Percentiles rank a stretch among this genome's conserved stretches.
phyloP scores from a whole-genome alignment of 257 asterid species.

The Solanum stenotomum region DNA sequence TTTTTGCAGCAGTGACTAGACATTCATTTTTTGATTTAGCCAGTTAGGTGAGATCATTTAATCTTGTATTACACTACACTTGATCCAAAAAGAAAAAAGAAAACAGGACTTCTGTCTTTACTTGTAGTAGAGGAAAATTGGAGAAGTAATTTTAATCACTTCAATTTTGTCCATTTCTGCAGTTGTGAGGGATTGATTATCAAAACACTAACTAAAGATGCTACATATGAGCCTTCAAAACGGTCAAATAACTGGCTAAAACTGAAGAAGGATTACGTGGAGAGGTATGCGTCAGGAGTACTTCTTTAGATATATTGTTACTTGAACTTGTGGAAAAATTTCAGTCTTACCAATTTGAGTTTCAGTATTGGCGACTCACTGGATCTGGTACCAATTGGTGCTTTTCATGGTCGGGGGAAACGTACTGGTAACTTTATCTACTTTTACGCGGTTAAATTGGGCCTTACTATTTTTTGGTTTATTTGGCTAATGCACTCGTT shows the following conservation, averaged over 20 bases:
- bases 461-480: background rate
- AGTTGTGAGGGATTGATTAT: conserved; percentile 93
- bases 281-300: conserved; percentile 35
- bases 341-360: background rate
- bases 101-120: background rate
- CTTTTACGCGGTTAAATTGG: background rate
- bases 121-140: background rate
- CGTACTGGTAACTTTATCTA: conserved; percentile 53
- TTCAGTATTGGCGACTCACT: conserved; percentile 88
- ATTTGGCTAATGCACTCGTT: conserved; percentile 2
- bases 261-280: conserved; percentile 92
- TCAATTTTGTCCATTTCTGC: conserved; percentile 11
- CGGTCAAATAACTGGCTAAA: conserved; percentile 90
- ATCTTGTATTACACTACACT: background rate
- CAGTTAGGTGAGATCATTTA: background rate
- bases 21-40: background rate
- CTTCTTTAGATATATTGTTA: background rate
- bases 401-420: conserved; percentile 92
- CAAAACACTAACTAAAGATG: conserved; percentile 83
- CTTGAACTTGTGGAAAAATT: background rate
- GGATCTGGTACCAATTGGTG: conserved; percentile 98
- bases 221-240: conserved; percentile 92
- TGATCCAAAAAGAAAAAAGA: background rate
- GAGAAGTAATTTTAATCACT: background rate
- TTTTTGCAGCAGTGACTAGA: background rate